Evolutionary conservation across 2,329 filamentous ascomycete genomes (phyloP).

Genomic region (Hypomyces perniciosus): DNA sequence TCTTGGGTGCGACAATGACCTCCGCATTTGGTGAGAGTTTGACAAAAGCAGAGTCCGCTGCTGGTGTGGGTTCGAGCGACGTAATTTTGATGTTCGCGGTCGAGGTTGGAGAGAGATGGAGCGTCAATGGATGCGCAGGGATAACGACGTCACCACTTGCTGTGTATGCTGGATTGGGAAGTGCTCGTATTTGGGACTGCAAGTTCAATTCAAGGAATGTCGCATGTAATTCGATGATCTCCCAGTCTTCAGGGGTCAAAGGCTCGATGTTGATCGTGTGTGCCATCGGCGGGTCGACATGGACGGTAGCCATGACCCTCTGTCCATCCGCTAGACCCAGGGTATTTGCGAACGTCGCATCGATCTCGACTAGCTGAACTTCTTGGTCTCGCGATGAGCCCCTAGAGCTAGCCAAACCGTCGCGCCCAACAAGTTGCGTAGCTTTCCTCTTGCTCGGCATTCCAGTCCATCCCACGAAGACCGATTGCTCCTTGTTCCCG

Average conservation of each 20-base stretch:
- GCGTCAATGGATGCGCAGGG: constrained; percentile 70
- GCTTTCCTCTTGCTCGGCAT: constrained; percentile 89
- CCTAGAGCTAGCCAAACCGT: constrained; percentile 59
- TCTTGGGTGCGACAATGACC: constrained; percentile 94
- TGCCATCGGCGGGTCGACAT: constrained; percentile 83
- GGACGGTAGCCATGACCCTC: constrained; percentile 65
- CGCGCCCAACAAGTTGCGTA: constrained; percentile 65
- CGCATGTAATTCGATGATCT: constrained; percentile 96
- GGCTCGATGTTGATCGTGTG: constrained; percentile 97
- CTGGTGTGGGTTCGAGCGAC: constrained; percentile 69
- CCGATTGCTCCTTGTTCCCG: constrained; percentile 54
- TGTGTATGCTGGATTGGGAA: constrained; percentile 75
- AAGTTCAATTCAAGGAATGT: constrained; percentile 94
- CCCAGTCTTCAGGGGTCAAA: constrained; percentile 92
- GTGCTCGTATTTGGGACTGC: constrained; percentile 81
- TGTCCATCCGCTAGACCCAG: constrained; percentile 76
- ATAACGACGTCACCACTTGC: constrained; percentile 44
- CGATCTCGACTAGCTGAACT: constrained; percentile 72
- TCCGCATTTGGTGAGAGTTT: constrained; percentile 93
- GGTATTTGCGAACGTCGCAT: constrained; percentile 73
- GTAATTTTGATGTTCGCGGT: constrained; percentile 87
- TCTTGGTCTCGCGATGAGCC: constrained; percentile 67
- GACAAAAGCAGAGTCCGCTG: constrained; percentile 68
- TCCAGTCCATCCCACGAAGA: constrained; percentile 94
- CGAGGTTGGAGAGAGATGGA: constrained; percentile 91